These are phyloP conservation scores for Acanthamoeba sp. DNA, from an alignment of 208 protist species.

Conservation along the genomic window DNA sequence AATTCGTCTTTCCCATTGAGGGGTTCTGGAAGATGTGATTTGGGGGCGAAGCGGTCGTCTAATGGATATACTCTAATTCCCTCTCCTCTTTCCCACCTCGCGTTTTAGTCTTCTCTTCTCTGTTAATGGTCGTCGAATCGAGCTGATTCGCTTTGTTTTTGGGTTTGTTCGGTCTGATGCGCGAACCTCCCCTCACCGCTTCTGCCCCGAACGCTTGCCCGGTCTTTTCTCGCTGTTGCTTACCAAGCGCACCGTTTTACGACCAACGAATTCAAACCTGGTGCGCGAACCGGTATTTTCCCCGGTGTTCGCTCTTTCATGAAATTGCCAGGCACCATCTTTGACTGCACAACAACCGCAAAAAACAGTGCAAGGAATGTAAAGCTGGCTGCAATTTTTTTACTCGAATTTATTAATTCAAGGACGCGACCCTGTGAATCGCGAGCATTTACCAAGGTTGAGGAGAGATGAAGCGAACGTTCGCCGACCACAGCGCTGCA, in stretches of 20 bases:
- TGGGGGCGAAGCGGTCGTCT: not conserved
- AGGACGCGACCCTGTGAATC: too few relatives aligned
- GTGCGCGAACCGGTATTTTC: not conserved
- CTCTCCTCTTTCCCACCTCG: not conserved
- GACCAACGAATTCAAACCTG: conserved; percentile 23
- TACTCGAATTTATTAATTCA: not conserved
- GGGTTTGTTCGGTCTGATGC: conserved; percentile 4
- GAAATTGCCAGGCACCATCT: not conserved
- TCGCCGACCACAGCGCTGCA: not conserved
- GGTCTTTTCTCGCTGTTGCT: not conserved
- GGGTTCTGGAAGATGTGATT: not conserved
- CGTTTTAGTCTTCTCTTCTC: not conserved
- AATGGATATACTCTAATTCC: not conserved
- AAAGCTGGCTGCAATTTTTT: not conserved
- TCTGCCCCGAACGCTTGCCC: not conserved
- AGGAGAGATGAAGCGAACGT: not conserved
- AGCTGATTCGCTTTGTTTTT: too few relatives aligned
- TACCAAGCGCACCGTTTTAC: not conserved
- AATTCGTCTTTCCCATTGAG: not conserved
- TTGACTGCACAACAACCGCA: too few relatives aligned
- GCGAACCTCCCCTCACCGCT: not conserved
- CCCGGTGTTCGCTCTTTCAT: not conserved
- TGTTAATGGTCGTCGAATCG: not conserved
- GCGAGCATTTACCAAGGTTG: not conserved
- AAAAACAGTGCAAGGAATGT: not conserved